A percentile compares a stretch with the other conserved stretches of the same genome.
These are phyloP conservation scores for Lotus japonicus DNA, from an alignment of 306 rosid genomes.

Conservation along the genomic window DNA sequence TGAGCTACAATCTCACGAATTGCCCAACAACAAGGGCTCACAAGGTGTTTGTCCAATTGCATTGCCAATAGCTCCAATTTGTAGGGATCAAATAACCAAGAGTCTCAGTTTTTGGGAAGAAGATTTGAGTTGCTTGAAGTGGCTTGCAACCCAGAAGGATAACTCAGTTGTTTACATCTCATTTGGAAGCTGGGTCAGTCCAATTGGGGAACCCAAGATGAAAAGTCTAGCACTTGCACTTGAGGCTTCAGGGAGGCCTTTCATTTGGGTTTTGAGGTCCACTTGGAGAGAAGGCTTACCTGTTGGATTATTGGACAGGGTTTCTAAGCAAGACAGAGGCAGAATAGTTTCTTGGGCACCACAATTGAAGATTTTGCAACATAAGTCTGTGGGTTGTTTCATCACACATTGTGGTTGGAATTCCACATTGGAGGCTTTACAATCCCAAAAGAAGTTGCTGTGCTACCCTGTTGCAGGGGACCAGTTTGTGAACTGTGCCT, in stretches of 20 bases:
- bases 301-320: slow-evolving; percentile 37
- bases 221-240: slow-evolving; percentile 54
- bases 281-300: slow-evolving; percentile 64
- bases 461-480: slow-evolving; percentile 88
- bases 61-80: slow-evolving; percentile 46
- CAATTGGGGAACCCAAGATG: slow-evolving; percentile 57
- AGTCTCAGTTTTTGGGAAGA: slow-evolving; percentile 66
- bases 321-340: slow-evolving; percentile 45
- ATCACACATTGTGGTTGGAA: slow-evolving; percentile 97
- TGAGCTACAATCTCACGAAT: background rate
- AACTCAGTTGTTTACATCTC: slow-evolving; percentile 64
- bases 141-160: slow-evolving; percentile 45
- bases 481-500: slow-evolving; percentile 67
- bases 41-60: slow-evolving; percentile 9
- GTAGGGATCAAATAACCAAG: slow-evolving; percentile 13
- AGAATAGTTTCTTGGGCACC: slow-evolving; percentile 87
- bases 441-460: slow-evolving; percentile 45
- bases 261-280: slow-evolving; percentile 66
- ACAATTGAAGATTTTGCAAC: slow-evolving; percentile 52
- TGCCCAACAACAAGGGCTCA: background rate
- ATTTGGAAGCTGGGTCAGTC: slow-evolving; percentile 88
- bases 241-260: slow-evolving; percentile 47
- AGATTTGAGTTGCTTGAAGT: slow-evolving; percentile 53
- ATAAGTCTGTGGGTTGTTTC: slow-evolving; percentile 55
- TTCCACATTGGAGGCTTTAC: slow-evolving; percentile 79